Conservation (phyloP, 2,329 filamentous ascomycete species). For the Penicillium sp. region DNA sequence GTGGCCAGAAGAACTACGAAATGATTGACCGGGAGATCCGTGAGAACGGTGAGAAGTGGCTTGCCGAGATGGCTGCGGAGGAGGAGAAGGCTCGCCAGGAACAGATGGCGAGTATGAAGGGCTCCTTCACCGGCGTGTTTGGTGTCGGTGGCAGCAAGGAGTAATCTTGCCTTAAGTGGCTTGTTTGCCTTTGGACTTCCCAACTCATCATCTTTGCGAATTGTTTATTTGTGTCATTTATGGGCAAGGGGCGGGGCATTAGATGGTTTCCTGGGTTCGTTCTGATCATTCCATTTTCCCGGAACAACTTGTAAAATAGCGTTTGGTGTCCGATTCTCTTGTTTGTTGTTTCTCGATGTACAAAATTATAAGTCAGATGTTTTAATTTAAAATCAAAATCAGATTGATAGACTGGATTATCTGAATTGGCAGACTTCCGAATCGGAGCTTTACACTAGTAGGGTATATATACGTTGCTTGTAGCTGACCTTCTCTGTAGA, state of each 20-base stretch:
- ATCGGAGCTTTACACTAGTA: constrained; percentile 21
- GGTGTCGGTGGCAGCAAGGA: constrained; percentile 41
- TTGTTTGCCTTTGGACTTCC: constrained; percentile 15
- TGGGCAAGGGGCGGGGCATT: constrained; percentile 31
- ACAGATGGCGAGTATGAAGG: constrained; percentile 90
- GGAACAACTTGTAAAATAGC: constrained; percentile 42
- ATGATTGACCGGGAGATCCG: constrained; percentile 86
- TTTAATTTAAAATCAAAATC: constrained; percentile 26
- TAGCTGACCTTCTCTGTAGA: constrained; percentile 15
- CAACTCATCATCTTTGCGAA: constrained; percentile 23
- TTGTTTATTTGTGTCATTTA: constrained; percentile 27
- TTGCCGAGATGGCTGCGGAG: constrained; percentile 87
- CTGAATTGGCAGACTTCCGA: constrained; percentile 12
- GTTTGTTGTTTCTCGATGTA: constrained; percentile 30
- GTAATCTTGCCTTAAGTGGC: constrained; percentile 19
- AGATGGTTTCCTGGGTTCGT: constrained; percentile 33
- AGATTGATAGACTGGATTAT: constrained; percentile 21
- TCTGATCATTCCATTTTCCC: constrained; percentile 28
- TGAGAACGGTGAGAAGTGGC: constrained; percentile 92
- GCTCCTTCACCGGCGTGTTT: constrained; percentile 66
- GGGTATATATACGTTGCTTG: constrained; percentile 16
- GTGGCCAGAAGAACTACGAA: constrained; percentile 88
- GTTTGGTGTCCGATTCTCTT: constrained; percentile 29
- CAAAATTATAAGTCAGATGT: constrained; percentile 28
- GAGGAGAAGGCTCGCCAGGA: constrained; percentile 90